Conservation (phyloP, 805 yeast genomes). For the Saccharomycopsis fodiens region DNA sequence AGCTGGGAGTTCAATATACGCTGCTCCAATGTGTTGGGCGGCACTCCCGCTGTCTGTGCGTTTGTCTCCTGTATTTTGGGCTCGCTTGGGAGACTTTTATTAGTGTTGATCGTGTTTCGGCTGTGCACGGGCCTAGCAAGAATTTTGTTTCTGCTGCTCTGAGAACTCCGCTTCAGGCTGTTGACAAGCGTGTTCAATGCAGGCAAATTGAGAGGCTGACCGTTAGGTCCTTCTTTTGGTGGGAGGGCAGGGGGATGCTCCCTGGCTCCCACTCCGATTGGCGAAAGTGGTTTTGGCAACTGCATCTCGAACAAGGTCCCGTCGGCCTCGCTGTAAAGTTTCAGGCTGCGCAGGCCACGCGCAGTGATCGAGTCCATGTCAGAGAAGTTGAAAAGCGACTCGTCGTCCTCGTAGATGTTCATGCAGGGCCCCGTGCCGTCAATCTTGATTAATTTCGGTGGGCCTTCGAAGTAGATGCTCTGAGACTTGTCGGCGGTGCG, state of each 20-base stretch:
- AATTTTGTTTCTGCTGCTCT: too few species aligned
- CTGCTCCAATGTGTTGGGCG: too few species aligned
- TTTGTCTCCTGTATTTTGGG: too few species aligned
- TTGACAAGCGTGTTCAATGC: too few species aligned
- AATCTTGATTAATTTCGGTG: constrained; percentile 12
- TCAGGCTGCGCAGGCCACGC: background rate
- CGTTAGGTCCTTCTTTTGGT: background rate
- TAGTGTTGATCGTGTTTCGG: too few species aligned
- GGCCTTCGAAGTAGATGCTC: constrained; percentile 15
- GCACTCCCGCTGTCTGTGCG: too few species aligned
- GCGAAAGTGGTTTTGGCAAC: background rate
- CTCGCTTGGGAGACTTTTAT: too few species aligned
- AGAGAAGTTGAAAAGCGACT: background rate
- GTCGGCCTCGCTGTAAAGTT: background rate
- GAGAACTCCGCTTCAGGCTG: too few species aligned
- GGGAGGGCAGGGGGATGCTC: background rate
- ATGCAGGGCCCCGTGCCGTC: constrained; percentile 1
- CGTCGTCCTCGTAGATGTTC: background rate
- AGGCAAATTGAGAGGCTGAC: too few species aligned
- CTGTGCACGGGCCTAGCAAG: too few species aligned
- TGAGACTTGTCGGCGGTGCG: constrained; percentile 4
- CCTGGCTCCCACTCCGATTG: background rate
- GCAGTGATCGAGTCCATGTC: background rate
- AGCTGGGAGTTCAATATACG: too few species aligned
- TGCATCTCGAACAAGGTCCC: background rate